Evolutionary conservation across 129 eudicot genomes (phyloP).

Genomic region (Centrapalus pauciflorus): DNA sequence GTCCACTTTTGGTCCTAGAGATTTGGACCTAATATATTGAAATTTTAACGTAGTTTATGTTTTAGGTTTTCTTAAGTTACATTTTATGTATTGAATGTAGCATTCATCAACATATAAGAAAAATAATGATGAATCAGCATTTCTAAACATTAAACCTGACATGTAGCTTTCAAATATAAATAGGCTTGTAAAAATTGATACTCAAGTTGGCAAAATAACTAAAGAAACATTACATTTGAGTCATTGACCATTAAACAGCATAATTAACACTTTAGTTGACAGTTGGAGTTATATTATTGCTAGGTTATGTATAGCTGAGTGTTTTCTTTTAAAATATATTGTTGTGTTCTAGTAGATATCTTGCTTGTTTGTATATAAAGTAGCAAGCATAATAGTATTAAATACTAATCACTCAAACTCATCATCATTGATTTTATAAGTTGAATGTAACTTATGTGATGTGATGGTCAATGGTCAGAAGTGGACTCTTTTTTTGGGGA

Average conservation of each 20-base stretch:
- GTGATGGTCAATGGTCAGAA: background rate
- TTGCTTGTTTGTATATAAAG: background rate
- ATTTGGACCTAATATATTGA: background rate
- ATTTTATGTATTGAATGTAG: background rate
- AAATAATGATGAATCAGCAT: background rate
- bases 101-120: background rate
- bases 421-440: background rate
- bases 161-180: too few relatives aligned
- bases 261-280: background rate
- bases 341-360: background rate
- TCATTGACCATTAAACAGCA: background rate
- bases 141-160: too few relatives aligned
- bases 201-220: background rate
- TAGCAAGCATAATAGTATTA: background rate
- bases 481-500: background rate
- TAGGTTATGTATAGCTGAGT: background rate
- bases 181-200: too few relatives aligned
- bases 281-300: too few relatives aligned
- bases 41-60: background rate
- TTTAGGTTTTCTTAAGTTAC: background rate
- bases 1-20: slow-evolving; percentile 4
- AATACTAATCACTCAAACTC: background rate
- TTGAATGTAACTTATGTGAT: background rate
- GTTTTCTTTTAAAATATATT: too few relatives aligned
- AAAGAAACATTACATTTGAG: background rate